A percentile compares a stretch with the other conserved stretches of the same genome.
phyloP scores from a whole-genome alignment of 371 early-diverging fungal species.

The Sporodiniella umbellata region DNA sequence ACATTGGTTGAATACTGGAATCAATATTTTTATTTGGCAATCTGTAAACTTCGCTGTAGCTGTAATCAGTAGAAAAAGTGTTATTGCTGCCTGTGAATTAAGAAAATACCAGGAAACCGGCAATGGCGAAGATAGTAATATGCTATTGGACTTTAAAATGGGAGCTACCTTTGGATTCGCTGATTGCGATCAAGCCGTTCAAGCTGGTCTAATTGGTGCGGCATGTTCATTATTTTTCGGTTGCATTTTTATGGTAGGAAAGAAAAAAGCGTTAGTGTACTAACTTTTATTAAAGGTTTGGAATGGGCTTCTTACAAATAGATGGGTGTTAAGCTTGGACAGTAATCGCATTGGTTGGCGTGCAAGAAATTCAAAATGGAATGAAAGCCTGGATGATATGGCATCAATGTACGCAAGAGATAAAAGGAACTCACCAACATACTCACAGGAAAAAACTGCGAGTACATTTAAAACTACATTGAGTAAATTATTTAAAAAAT shows the following conservation, averaged over 20 bases:
- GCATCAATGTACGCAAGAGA: constrained; percentile 33
- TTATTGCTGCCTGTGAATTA: constrained; percentile 24
- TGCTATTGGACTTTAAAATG: constrained; percentile 35
- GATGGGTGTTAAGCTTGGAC: constrained; percentile 11
- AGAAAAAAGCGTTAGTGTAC: no score
- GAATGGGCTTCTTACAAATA: constrained; percentile 11
- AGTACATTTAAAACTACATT: background rate
- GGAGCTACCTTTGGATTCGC: constrained; percentile 42
- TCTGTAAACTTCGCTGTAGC: constrained; percentile 32
- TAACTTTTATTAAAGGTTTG: constrained; percentile 10
- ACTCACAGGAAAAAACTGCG: constrained; percentile 16
- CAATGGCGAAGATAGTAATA: constrained; percentile 19
- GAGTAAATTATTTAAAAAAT: background rate
- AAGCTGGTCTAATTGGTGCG: constrained; percentile 40
- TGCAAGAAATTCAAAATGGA: constrained; percentile 36
- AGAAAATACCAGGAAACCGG: constrained; percentile 19
- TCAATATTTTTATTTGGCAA: constrained; percentile 33
- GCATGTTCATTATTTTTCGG: constrained; percentile 38
- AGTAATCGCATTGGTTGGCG: constrained; percentile 21
- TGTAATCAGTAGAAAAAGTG: constrained; percentile 29
- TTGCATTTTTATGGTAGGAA: constrained; percentile 29
- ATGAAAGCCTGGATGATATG: constrained; percentile 34
- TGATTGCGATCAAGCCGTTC: constrained; percentile 40
- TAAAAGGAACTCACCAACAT: constrained; percentile 24
- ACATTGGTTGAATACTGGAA: constrained; percentile 33